Conservation (phyloP, 2,329 filamentous ascomycete genomes). For the Penicillium griseofulvum region DNA sequence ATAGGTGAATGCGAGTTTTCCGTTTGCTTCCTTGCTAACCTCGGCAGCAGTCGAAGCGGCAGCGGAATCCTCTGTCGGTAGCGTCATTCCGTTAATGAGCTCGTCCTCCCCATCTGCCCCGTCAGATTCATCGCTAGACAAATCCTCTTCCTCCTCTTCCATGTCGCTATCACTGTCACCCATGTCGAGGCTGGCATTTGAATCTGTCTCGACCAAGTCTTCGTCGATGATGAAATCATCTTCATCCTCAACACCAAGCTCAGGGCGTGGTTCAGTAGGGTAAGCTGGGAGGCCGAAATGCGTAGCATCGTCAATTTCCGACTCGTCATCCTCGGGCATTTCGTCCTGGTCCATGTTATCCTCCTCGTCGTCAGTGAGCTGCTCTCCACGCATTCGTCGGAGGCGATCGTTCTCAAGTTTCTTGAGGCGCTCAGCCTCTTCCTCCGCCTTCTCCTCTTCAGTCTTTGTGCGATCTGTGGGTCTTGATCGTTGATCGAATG, state of each 20-base stretch:
- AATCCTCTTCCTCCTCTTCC: conserved; percentile 59
- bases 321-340: conserved; percentile 32
- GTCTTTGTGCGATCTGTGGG: conserved; percentile 89
- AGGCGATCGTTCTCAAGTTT: conserved; percentile 79
- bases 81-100: conserved; percentile 66
- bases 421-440: conserved; percentile 72
- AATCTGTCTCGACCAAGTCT: conserved; percentile 79
- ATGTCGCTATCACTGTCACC: conserved; percentile 39
- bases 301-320: conserved; percentile 56
- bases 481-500: conserved; percentile 78
- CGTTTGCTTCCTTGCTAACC: conserved; percentile 44
- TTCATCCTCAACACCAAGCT: conserved; percentile 79
- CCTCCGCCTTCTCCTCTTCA: conserved; percentile 76
- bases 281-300: conserved; percentile 61
- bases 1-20: conserved; percentile 74
- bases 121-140: conserved; percentile 42
- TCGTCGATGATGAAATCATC: conserved; percentile 92
- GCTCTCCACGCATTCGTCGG: conserved; percentile 82
- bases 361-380: conserved; percentile 61
- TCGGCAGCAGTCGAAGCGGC: conserved; percentile 38
- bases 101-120: conserved; percentile 61
- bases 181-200: conserved; percentile 49
- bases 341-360: conserved; percentile 36
- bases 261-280: conserved; percentile 36
- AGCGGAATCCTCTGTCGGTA: conserved; percentile 29